Evolutionary conservation across 331 rosid species (phyloP), one percentile per base, ranked within the genome.

Genomic region (Prunus yedoensis): DNA sequence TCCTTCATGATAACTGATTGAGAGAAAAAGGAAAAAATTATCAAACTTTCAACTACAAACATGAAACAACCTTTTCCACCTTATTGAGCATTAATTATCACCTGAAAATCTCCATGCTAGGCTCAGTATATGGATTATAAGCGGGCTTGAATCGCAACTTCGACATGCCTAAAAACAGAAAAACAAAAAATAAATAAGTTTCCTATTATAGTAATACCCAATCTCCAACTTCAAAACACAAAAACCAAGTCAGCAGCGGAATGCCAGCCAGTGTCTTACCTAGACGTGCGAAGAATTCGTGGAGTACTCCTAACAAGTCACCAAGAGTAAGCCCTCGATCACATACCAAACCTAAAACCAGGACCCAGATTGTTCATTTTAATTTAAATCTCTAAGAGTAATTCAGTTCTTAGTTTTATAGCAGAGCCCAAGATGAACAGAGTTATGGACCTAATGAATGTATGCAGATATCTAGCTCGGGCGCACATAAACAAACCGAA

Each of bases 21-120:
- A 71, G 32, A 25, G 70, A 71, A 27, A 25, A 64, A 0, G 6
- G 12, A 25, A 66, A 50, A 46, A 3, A 30, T 17, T 62, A 56
- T 73, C 53, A 81, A 75, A 51, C 50, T 68, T 65, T 52, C 61
- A 27, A 76, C 15, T 63, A 59, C 51, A 59, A 51, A 77, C 51
- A 45, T 21, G 45, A 28, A 68, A 80, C 56, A 2, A 23, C 25
- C 25, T 23, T 78, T 32, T 30, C 15, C 18, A 54, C 25, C n/a
- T 60, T 59, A 23, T 4, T 2, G 43, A 65, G 23, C 28, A 53
- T 50, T 47, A 64, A 10, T 32, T 25, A 20, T 54, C 57, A 94
- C 98, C 98, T 90, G 85, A 94, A 94, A 78, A 94, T 90, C 85
- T 94, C 98, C 98, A 94, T 88, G 89, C 97, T 94, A 57, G 98